Base-by-base conservation (phyloP, 2,329 filamentous ascomycete genomes). In the Pseudonectria buxi region DNA sequence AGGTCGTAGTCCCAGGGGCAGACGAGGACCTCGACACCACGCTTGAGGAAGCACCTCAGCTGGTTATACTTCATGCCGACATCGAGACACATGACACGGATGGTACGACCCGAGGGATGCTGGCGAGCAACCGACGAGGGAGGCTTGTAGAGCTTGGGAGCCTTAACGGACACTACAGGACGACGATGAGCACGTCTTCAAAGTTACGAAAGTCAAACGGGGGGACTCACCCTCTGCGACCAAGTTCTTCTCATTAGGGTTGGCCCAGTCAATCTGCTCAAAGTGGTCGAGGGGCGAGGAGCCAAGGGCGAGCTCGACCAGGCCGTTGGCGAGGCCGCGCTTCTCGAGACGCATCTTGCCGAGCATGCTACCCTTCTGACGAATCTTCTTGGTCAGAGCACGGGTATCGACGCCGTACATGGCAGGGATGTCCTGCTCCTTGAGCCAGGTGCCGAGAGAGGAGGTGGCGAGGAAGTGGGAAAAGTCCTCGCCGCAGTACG, bases 11-110 rank as follows among this genome's bases (percentile, higher is more conserved):
- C 81, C 89, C 90, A 98, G 9, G 92, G 92, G 45, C 92, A 89
- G 37, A 95, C 87, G 46, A 95, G 68, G 32, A 96, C 89, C 61
- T 98, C 92, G 37, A 96, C 84, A 36, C 92, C 92, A 50, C 92
- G 81, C 54, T 80, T 82, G 40, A 98, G 72, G 54, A 98, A 81
- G 68, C 92, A 98, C 50, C 92, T 78, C 52, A 98, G 74, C 68
- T 98, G 92, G 68, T 96, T 98, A 69, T 86, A 95, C 68, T 98
- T 98, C 72, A 96, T 81, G 61, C 92, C 92, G 50, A 98, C 90
- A 67, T 98, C 92, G 50, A 98, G 77, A 59, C 88, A 95, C 33
- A 96, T 72, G 43, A 98, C 81, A 57, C 89, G 86, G 40, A 96
- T 74, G 32, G 82, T 74, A 51, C 89, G 84, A 43, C 90, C 92